A percentile compares a stretch with the other conserved stretches of the same genome.
Conservation (phyloP, 805 yeast species). For the Vanderwaltozyma yarrowii region DNA sequence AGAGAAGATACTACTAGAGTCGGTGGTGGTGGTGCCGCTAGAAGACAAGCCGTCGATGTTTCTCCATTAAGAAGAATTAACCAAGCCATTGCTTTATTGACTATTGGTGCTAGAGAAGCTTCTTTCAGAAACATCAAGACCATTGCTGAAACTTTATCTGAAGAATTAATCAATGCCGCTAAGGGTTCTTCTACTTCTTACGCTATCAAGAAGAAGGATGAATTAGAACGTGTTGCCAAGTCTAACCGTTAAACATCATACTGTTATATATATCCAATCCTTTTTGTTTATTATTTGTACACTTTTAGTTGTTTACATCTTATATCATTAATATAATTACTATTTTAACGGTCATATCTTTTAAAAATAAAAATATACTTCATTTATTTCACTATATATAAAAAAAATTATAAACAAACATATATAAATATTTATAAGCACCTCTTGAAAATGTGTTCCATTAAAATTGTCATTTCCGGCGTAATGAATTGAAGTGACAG, state of each 20-base stretch:
- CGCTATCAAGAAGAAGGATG: constrained; percentile 99
- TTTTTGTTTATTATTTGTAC: constrained; percentile 5
- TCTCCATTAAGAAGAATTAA: constrained; percentile 99
- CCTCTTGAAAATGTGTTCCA: too few relatives aligned
- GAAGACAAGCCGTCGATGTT: constrained; percentile 99
- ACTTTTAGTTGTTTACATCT: constrained; percentile 5
- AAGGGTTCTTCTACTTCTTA: constrained; percentile 99
- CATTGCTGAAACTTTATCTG: constrained; percentile 99
- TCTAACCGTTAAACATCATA: constrained; percentile 86
- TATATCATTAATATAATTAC: constrained; percentile 5
- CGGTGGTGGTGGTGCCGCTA: constrained; percentile 99
- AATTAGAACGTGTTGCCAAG: constrained; percentile 99
- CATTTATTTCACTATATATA: too few relatives aligned
- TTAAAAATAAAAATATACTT: background rate
- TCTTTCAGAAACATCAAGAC: constrained; percentile 99
- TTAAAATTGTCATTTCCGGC: too few relatives aligned
- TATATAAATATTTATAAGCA: too few relatives aligned
- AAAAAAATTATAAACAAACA: too few relatives aligned
- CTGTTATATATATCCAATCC: constrained; percentile 4
- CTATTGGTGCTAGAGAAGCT: constrained; percentile 99
- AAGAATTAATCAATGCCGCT: constrained; percentile 99
- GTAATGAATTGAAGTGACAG: too few relatives aligned
- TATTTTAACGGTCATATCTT: constrained; percentile 1
- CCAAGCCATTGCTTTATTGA: constrained; percentile 96
- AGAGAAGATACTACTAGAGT: constrained; percentile 99